phyloP scores from a whole-genome alignment of 768 basidiomycete species.

The Serendipita sp. region DNA sequence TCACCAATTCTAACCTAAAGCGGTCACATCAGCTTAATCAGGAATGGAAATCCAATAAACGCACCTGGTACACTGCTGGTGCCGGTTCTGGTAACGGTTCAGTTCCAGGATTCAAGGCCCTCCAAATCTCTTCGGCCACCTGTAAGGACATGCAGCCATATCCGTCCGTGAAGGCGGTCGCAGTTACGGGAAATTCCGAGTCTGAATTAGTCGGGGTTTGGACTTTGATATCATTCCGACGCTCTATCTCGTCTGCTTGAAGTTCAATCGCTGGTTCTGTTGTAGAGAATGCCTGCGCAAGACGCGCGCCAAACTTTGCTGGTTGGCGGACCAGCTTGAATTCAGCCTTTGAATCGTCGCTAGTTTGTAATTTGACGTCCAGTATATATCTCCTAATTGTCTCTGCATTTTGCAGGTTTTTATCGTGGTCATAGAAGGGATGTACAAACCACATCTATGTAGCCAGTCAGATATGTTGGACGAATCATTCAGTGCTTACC shows the following conservation, averaged over 20 bases:
- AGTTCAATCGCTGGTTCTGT: conserved; percentile 42
- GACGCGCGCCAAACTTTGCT: conserved; percentile 51
- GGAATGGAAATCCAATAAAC: conserved; percentile 29
- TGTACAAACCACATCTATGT: conserved; percentile 40
- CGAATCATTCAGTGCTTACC: conserved; percentile 16
- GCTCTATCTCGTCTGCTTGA: conserved; percentile 23
- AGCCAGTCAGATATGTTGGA: neutral
- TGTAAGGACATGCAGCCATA: conserved; percentile 45
- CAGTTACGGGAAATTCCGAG: conserved; percentile 12
- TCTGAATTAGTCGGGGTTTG: conserved; percentile 20
- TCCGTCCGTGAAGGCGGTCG: conserved; percentile 49
- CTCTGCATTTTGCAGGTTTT: conserved; percentile 24
- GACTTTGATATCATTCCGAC: conserved; percentile 25
- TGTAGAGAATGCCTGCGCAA: conserved; percentile 60
- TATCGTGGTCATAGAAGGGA: conserved; percentile 26
- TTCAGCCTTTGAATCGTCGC: conserved; percentile 24
- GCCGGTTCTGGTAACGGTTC: conserved; percentile 14
- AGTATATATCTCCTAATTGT: conserved; percentile 41
- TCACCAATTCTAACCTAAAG: conserved; percentile 15
- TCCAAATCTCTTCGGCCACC: conserved; percentile 33
- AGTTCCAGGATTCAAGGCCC: conserved; percentile 20
- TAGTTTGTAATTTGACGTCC: conserved; percentile 26
- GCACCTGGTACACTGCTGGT: neutral
- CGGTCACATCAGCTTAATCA: neutral
- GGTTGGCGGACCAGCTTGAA: conserved; percentile 36